Conservation (phyloP, 2,329 filamentous ascomycete genomes). For the Venturia pyrina region DNA sequence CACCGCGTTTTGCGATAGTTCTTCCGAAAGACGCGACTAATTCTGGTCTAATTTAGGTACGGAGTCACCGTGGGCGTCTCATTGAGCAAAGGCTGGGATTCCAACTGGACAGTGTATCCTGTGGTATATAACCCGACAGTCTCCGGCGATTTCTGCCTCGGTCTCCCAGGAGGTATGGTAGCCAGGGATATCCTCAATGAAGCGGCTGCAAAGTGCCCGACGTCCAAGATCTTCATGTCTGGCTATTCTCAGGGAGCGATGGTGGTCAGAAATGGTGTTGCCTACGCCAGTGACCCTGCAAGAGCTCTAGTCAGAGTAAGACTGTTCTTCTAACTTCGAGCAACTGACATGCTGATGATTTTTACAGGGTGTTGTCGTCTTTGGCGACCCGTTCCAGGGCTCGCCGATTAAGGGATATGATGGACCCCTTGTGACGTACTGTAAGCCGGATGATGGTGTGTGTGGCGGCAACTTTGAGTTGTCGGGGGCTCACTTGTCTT, state of each 20-base stretch:
- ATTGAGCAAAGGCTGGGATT: background rate
- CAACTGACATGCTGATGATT: background rate
- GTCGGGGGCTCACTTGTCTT: conserved; percentile 11
- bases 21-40: background rate
- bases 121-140: conserved; percentile 1
- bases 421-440: conserved; percentile 13
- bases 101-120: background rate
- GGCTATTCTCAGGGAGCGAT: conserved; percentile 11
- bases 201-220: conserved; percentile 5
- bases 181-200: conserved; percentile 7
- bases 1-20: background rate
- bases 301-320: conserved; percentile 7
- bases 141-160: conserved; percentile 10
- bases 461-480: conserved; percentile 9
- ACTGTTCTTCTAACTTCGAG: background rate
- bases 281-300: background rate
- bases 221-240: conserved; percentile 2
- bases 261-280: conserved; percentile 8
- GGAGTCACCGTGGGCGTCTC: conserved; percentile 5
- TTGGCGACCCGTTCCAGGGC: conserved; percentile 15
- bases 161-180: conserved; percentile 8
- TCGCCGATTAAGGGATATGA: conserved; percentile 14
- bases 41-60: background rate
- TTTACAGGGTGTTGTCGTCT: conserved; percentile 12
- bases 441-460: conserved; percentile 7